Evolutionary conservation across 139 green algal genomes (phyloP).

Genomic region (Astrephomene gubernaculifera): DNA sequence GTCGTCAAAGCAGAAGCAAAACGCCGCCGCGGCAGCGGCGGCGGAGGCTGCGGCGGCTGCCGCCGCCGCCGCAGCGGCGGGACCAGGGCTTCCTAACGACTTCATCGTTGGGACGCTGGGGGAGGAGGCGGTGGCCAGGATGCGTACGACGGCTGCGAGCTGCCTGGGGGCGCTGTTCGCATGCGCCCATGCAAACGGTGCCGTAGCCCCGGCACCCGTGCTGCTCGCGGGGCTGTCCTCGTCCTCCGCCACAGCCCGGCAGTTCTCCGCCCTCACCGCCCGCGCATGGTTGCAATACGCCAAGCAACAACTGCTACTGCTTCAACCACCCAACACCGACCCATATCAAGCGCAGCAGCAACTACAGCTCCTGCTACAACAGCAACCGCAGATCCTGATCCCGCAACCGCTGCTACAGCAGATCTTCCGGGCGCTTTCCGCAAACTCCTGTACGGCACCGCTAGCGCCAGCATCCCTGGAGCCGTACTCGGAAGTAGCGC

Average conservation of each 20-base stretch:
- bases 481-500: conserved; percentile 72
- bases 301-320: conserved; percentile 22
- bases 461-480: conserved; percentile 36
- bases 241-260: conserved; percentile 8
- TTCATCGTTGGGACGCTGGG: conserved; percentile 48
- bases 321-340: neutral
- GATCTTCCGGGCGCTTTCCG: conserved; percentile 1
- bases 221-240: conserved; percentile 10
- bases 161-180: conserved; percentile 54
- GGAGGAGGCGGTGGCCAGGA: conserved; percentile 58
- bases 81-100: neutral
- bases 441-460: neutral
- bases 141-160: conserved; percentile 66
- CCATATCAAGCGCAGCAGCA: conserved; percentile 11
- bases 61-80: neutral
- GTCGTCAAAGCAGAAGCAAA: neutral
- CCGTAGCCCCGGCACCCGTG: neutral
- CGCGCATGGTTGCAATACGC: conserved; percentile 30
- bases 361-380: neutral
- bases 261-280: conserved; percentile 5
- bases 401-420: neutral
- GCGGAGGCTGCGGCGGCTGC: conserved; percentile 7
- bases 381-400: neutral
- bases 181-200: conserved; percentile 37
- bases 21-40: neutral